Conservation (phyloP, 2,329 filamentous ascomycete species). For the Immersiporthe knoxdaviesiana region DNA sequence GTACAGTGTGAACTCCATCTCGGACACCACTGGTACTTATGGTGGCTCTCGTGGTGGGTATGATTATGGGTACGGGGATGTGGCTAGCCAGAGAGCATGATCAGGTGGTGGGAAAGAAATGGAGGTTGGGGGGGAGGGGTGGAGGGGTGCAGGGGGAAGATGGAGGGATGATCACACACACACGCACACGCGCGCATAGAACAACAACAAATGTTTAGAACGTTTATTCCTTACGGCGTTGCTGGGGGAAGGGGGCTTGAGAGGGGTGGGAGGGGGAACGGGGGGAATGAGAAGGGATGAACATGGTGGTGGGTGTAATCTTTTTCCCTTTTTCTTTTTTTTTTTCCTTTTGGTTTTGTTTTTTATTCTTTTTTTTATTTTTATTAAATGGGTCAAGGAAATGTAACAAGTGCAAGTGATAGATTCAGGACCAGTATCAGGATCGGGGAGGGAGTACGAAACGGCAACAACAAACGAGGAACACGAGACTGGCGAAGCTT, state of each 20-base stretch:
- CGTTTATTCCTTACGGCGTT: background rate
- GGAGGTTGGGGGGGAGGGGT: background rate
- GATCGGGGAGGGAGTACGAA: background rate
- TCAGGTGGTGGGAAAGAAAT: conserved; percentile 9
- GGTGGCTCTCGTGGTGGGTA: conserved; percentile 26
- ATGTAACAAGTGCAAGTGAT: background rate
- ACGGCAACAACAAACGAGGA: conserved; percentile 17
- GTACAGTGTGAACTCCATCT: conserved; percentile 31
- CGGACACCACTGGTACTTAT: conserved; percentile 27
- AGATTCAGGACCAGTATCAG: background rate
- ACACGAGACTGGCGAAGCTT: background rate
- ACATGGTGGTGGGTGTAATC: background rate
- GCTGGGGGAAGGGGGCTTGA: background rate
- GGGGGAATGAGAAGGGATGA: no score
- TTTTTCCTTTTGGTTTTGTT: background rate
- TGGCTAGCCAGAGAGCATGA: conserved; percentile 30
- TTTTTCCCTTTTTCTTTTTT: background rate
- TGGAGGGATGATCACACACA: background rate
- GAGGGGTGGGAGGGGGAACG: no score
- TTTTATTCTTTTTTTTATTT: background rate
- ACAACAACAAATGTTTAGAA: background rate
- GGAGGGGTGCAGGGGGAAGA: conserved; percentile 5
- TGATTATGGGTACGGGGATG: conserved; percentile 30
- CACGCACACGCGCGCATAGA: background rate
- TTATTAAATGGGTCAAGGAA: background rate